phyloP scores from a whole-genome alignment of 148 eudicot species.

The Rhododendron williamsianum region DNA sequence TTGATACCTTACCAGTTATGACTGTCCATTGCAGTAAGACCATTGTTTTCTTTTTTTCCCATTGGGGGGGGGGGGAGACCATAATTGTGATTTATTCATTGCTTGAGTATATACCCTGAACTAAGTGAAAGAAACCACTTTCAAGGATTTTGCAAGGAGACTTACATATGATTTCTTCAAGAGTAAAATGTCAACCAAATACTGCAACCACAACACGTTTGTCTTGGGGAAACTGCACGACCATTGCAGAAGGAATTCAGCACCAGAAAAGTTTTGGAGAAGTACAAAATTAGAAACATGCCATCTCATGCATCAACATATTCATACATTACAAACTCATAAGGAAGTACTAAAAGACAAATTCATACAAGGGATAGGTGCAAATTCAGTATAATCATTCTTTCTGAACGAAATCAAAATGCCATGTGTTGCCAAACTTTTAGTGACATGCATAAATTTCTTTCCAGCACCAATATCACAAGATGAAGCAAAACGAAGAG shows the following conservation, averaged over 20 bases:
- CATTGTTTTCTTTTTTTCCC: neutral
- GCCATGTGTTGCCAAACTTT: neutral
- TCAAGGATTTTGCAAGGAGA: constrained; percentile 6
- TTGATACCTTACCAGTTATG: neutral
- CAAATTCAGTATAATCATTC: neutral
- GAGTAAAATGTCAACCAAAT: constrained; percentile 73
- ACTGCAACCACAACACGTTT: constrained; percentile 89
- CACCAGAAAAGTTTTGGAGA: neutral
- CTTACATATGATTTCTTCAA: constrained; percentile 82
- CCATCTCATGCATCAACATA: neutral
- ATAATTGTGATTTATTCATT: neutral
- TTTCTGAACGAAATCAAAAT: neutral
- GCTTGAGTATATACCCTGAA: neutral
- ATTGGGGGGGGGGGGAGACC: neutral
- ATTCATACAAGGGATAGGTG: neutral
- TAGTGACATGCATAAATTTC: neutral
- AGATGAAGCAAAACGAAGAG: neutral
- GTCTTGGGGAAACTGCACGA: constrained; percentile 86
- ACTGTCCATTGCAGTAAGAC: neutral
- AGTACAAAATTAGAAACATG: neutral
- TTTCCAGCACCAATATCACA: neutral
- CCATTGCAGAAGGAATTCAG: neutral
- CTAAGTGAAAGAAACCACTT: neutral
- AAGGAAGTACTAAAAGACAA: neutral
- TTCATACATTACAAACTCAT: neutral